Base-by-base conservation (phyloP, 163 green algal species). In the Chlamydomonas reinhardtii region DNA sequence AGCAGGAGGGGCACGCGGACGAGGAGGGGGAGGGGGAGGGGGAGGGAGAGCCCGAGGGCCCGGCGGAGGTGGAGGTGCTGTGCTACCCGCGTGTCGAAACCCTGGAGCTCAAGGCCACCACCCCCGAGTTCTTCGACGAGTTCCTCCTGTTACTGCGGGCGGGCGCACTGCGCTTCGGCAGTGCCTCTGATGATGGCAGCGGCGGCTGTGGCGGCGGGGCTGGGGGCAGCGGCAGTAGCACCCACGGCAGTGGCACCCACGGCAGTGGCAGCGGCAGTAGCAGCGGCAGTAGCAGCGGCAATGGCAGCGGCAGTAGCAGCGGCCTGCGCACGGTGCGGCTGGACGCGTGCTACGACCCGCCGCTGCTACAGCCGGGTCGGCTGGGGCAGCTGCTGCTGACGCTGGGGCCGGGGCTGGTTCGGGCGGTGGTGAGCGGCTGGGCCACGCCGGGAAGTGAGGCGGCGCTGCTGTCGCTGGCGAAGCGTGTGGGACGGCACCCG, bases 331-430 rank as follows among this genome's bases (percentile, higher is more conserved):
- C 12, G 66, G 43, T 68, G 48, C 79, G 68, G 25, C 56, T 86
- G 69, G 80, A 86, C 29, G 54, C 54, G 16, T 86, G 80, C 56
- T 86, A 64, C 25, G 80, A 86, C 56, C 80, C 80, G 25, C 80
- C 80, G 70, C 70, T 86, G 54, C 69, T 86, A 29, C 17, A 43
- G 34, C 52, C 32, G 24, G 62, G 8, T 2, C 15, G 62, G 20
- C 56, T 86, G 80, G 69, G 80, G 25, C 12, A 9, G 35, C 35
- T 79, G 69, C 80, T 86, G 70, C 56, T 35, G 54, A 56, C 80
- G n/a, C 34, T 86, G 52, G 79, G 79, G 73, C 80, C 80, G 54
- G 52, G 27, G 31, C 66, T 86, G 80, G 54, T 56, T 15, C 12
- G 20, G n/a, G 80, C 70, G 37, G 70, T 73, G 54, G 80, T 86